Evolutionary conservation across 116 monocot genomes (phyloP).

Genomic region (Trichopus zeylanicus): DNA sequence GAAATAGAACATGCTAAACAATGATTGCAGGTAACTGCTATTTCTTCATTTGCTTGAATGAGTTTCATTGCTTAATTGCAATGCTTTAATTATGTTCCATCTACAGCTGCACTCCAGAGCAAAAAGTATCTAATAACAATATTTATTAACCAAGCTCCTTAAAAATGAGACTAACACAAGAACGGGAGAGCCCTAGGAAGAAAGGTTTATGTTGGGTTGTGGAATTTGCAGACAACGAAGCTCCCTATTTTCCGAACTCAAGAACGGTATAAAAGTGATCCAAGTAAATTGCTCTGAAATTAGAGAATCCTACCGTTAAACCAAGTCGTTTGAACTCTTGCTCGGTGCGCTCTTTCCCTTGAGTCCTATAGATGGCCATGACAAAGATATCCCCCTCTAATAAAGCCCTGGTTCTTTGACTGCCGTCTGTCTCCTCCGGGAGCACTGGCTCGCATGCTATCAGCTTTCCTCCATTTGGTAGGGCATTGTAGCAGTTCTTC

Average conservation of each 20-base stretch:
- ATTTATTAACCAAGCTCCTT: too few species aligned
- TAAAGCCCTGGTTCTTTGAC: conserved; percentile 56
- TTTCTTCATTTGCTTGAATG: too few species aligned
- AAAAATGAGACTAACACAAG: too few species aligned
- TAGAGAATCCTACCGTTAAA: conserved; percentile 28
- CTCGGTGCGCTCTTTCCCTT: conserved; percentile 60
- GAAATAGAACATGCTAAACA: too few species aligned
- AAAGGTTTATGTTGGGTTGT: too few species aligned
- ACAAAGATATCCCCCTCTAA: conserved; percentile 75
- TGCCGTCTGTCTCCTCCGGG: conserved; percentile 52
- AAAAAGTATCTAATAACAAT: too few species aligned
- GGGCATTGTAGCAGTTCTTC: conserved; percentile 54
- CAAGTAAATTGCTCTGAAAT: conserved; percentile 40
- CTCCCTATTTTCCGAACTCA: conserved; percentile 53
- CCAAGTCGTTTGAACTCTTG: conserved; percentile 52
- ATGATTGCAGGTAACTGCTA: too few species aligned
- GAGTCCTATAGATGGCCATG: conserved; percentile 60
- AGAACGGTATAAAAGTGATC: conserved; percentile 69
- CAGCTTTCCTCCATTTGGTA: conserved; percentile 58
- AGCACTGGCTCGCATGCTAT: conserved; percentile 72
- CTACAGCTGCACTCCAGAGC: too few species aligned
- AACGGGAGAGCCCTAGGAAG: too few species aligned
- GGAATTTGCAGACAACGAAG: too few species aligned
- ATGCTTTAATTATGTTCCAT: too few species aligned
- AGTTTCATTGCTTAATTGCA: too few species aligned